Evolutionary conservation across 169 alveolate species (phyloP), one percentile per base, ranked within the genome.

Genomic region (Ichthyophthirius multifiliis): DNA sequence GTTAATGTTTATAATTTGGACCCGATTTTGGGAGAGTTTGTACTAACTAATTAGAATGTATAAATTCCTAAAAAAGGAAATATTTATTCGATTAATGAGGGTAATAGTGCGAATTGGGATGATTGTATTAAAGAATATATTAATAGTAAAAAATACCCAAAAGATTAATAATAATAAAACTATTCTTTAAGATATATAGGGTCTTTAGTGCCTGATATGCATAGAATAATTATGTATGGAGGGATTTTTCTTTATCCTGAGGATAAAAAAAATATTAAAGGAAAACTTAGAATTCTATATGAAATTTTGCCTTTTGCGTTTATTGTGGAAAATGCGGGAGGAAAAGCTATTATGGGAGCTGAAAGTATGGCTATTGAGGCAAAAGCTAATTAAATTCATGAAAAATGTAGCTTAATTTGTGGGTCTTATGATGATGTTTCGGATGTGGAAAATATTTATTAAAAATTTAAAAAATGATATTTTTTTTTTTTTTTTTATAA

Each of bases 251-350:
- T 90, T 45, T 90, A 90, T 43, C 95, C 95, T 12, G 87, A 80
- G 2, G 91, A 90, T 32, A 77, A 79, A 75, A 87, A 32, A 18
- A 62, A 37, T 45, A 43, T 6, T 75, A 85, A 77, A 35, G 95
- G 94, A 15, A 94, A 94, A 86, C 89, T 94, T 43, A 87, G 97
- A 73, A 79, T 89, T 34, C 83, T 94, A 20, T 94, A 92, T 75
- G 97, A 94, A 79, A 87, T 87, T 16, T 90, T 89, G 43, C 97
- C 97, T 5, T 85, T 94, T 82, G 89, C 95, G 34, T 88, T 83
- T 82, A 64, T 94, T 12, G 80, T 89, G n/a, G 97, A 94, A 74
- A 81, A 84, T 43, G 97, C 94, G 18, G 97, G 97, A 15, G 97
- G 97, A n/a, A 74, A 35, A 39, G 91, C 96, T 37, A 82, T 90